Percentiles rank a stretch among this genome's conserved stretches.
phyloP scores from a whole-genome alignment of 768 basidiomycete species.

The Tephrocybe sp. region DNA sequence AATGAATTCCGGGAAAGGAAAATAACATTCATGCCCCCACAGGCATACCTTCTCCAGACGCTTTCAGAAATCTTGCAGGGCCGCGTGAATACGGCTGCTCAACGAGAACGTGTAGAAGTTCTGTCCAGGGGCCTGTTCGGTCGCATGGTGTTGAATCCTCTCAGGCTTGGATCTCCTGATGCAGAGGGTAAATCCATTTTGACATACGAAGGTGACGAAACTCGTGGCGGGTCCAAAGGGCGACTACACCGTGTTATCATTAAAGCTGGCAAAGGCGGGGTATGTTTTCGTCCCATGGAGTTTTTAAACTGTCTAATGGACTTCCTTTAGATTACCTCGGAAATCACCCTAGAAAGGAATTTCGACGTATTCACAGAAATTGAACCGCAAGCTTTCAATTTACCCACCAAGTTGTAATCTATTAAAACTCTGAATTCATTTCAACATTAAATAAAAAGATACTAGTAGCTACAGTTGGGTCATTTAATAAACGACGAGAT shows the following conservation, averaged over 20 bases:
- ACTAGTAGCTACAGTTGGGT: slow-evolving; percentile 18
- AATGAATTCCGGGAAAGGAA: slow-evolving; percentile 47
- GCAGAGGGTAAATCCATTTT: slow-evolving; percentile 47
- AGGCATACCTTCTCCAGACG: slow-evolving; percentile 68
- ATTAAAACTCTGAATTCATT: not conserved
- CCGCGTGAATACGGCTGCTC: slow-evolving; percentile 37
- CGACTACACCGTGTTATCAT: slow-evolving; percentile 59
- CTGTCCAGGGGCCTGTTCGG: slow-evolving; percentile 62
- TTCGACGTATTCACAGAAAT: slow-evolving; percentile 65
- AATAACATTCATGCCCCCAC: slow-evolving; percentile 71
- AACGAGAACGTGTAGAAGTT: slow-evolving; percentile 42
- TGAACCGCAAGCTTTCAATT: slow-evolving; percentile 31
- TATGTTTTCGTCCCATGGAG: slow-evolving; percentile 32
- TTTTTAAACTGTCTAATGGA: not conserved
- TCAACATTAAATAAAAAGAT: not conserved
- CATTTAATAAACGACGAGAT: not conserved
- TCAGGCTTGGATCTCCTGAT: slow-evolving; percentile 34
- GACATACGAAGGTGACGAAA: slow-evolving; percentile 72
- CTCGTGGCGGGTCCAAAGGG: slow-evolving; percentile 58
- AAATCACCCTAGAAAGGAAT: slow-evolving; percentile 58
- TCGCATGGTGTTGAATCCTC: slow-evolving; percentile 58
- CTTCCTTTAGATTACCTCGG: slow-evolving; percentile 42
- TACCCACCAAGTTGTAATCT: slow-evolving; percentile 29
- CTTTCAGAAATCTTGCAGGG: slow-evolving; percentile 53
- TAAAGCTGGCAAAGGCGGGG: slow-evolving; percentile 47